A percentile compares a stretch with the other conserved stretches of the same genome.
phyloP scores from a whole-genome alignment of 169 alveolate genomes.

The Cryptosporidium viatorum region DNA sequence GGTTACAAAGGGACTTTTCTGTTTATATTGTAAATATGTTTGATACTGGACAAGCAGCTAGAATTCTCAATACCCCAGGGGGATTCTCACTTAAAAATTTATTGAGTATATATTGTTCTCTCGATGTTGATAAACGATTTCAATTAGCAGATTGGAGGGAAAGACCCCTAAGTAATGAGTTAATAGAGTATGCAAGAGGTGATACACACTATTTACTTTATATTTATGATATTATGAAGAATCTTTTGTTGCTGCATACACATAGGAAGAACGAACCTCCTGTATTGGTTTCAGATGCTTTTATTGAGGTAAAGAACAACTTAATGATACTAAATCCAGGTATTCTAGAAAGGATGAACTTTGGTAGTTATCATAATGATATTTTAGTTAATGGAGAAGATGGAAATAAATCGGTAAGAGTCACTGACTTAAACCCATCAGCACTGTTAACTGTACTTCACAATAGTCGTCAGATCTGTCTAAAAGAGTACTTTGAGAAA shows the following conservation, averaged over 20 bases:
- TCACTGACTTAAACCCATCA: conserved; percentile 39
- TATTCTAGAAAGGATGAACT: not conserved
- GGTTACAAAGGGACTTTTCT: conserved; percentile 96
- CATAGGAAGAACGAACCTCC: conserved; percentile 1
- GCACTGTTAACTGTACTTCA: conserved; percentile 47
- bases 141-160: conserved; percentile 94
- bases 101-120: conserved; percentile 84
- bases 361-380: not conserved
- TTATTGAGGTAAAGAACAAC: not conserved
- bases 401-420: not conserved
- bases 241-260: conserved; percentile 63
- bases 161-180: conserved; percentile 89
- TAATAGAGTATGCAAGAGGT: conserved; percentile 90
- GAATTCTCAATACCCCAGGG: conserved; percentile 84
- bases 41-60: conserved; percentile 94
- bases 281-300: conserved; percentile 16
- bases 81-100: conserved; percentile 86
- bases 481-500: conserved; percentile 29
- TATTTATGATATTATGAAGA: conserved; percentile 88
- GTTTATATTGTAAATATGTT: conserved; percentile 94
- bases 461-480: conserved; percentile 49
- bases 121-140: conserved; percentile 88
- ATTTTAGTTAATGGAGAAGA: not conserved
- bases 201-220: conserved; percentile 93
- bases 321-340: not conserved